Base-by-base conservation (phyloP, 176 grass and related monocot genomes). In the Carex pumila region DNA sequence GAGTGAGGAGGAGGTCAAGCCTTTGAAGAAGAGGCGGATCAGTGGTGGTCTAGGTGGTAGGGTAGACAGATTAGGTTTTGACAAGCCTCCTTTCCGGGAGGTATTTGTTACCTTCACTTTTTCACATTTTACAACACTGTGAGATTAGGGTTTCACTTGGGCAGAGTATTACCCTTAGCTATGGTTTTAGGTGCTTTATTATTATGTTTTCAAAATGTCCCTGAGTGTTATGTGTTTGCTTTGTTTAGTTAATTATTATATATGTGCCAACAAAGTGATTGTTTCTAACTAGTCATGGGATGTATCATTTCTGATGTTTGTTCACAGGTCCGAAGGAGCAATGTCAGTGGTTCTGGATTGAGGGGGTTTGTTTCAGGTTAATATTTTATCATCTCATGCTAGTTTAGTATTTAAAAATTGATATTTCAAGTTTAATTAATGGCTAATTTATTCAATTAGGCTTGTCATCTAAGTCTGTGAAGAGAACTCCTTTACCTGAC, bases 21-120 rank as follows among this genome's bases (percentile, higher is more conserved):
- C 97, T 65, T 89, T 86, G 70, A 99, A 95, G 87, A 99, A 99
- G 90, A 90, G 91, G 83, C 89, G 88, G 85, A 95, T 95, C 86
- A 93, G 93, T 54, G 70, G 82, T 47, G 88, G 60, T 67, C 72
- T 66, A 62, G 86, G 61, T 50, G 60, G 72, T 10, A 78, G 22
- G 21, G 49, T 57, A 4, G 13, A 32, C 22, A 69, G 19, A 79
- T 58, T 73, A 83, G 88, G 84, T 59, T 61, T 84, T 83, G 30
- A 87, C 9, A 65, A 61, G 21, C 75, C 65, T 41, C 3, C 6
- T 77, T 32, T 39, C 45, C 87, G 71, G 87, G 91, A 91, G 91
- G 92, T 97, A 90, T 88, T 87, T 69, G 83, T 69, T 84, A 75
- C 73, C 71, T 47, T 47, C 32, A 90, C 82, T 69, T 88, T 87